A percentile compares a stretch with the other conserved stretches of the same genome.
phyloP scores from a whole-genome alignment of 371 early-diverging fungal species.

The Ecytonucleospora hepatopenaei region DNA sequence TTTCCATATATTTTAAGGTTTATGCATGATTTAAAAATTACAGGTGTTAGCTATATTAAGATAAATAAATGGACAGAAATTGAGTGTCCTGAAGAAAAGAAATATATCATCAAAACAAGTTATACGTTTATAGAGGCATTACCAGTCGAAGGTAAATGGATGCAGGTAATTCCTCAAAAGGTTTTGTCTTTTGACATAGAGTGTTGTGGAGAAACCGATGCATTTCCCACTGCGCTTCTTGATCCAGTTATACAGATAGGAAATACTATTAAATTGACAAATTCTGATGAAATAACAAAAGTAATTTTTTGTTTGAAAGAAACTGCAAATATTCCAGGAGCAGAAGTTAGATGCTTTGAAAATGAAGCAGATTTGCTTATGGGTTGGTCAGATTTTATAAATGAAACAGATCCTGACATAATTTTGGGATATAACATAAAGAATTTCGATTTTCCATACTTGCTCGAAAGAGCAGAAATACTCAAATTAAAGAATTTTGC shows the following conservation, averaged over 20 bases:
- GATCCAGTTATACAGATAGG: conserved; percentile 99
- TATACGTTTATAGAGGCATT: conserved; percentile 68
- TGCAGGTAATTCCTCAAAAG: conserved; percentile 79
- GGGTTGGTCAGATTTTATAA: conserved; percentile 62
- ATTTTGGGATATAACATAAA: conserved; percentile 93
- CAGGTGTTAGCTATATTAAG: conserved; percentile 67
- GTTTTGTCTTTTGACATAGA: conserved; percentile 96
- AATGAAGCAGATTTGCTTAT: conserved; percentile 70
- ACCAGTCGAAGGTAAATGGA: conserved; percentile 74
- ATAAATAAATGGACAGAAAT: conserved; percentile 25
- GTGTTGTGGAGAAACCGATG: conserved; percentile 80
- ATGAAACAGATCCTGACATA: conserved; percentile 80
- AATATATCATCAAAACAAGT: conserved; percentile 64
- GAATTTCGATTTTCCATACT: conserved; percentile 92
- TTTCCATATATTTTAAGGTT: conserved; percentile 75
- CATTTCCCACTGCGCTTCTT: conserved; percentile 79
- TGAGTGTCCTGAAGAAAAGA: conserved; percentile 37
- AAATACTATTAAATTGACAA: conserved; percentile 69
- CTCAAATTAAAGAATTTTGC: conserved; percentile 65
- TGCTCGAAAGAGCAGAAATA: conserved; percentile 75
- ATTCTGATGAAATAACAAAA: conserved; percentile 72
- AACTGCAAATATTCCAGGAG: conserved; percentile 78
- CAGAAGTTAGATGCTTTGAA: conserved; percentile 69
- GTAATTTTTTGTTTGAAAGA: conserved; percentile 75
- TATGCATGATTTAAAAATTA: conserved; percentile 85